Conservation (phyloP, 2,329 filamentous ascomycete species). For the Cytospora piceae region DNA sequence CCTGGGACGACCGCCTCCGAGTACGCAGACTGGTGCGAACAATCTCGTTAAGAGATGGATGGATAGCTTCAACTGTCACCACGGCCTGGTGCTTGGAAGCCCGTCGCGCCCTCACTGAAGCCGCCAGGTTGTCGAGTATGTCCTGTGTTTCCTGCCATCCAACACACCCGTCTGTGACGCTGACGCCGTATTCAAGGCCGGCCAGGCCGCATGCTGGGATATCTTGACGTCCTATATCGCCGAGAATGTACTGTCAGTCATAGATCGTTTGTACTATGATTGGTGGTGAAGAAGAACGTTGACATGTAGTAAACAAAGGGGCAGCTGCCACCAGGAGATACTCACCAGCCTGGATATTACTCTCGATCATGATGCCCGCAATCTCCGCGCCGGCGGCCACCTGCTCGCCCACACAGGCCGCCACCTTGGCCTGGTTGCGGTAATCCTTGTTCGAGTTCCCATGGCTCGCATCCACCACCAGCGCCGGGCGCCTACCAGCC, state of each 20-base stretch:
- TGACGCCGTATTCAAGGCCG: conserved; percentile 88
- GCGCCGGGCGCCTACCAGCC: conserved; percentile 71
- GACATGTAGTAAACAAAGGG: too few species aligned
- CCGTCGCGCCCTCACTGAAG: conserved; percentile 76
- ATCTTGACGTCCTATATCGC: too few species aligned
- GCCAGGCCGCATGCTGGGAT: conserved; percentile 70
- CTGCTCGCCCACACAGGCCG: conserved; percentile 78
- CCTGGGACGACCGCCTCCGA: too few species aligned
- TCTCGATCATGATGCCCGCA: conserved; percentile 99
- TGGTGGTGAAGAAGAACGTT: too few species aligned
- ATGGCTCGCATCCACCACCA: conserved; percentile 99
- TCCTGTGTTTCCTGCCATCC: conserved; percentile 86
- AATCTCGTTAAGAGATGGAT: too few species aligned
- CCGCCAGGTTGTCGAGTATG: conserved; percentile 78
- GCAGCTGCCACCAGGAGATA: neutral
- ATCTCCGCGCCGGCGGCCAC: conserved; percentile 84
- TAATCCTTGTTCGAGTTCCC: conserved; percentile 96
- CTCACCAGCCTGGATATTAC: conserved; percentile 88
- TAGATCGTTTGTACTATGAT: too few species aligned
- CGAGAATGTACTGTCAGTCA: too few species aligned
- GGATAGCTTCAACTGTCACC: too few species aligned
- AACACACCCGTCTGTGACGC: conserved; percentile 97
- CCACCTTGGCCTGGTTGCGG: conserved; percentile 95
- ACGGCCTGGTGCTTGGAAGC: too few species aligned
- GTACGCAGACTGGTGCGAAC: too few species aligned